These are phyloP conservation scores for Trichoderma citrinoviride DNA, from an alignment of 2,329 filamentous ascomycete genomes.

Conservation along the genomic window DNA sequence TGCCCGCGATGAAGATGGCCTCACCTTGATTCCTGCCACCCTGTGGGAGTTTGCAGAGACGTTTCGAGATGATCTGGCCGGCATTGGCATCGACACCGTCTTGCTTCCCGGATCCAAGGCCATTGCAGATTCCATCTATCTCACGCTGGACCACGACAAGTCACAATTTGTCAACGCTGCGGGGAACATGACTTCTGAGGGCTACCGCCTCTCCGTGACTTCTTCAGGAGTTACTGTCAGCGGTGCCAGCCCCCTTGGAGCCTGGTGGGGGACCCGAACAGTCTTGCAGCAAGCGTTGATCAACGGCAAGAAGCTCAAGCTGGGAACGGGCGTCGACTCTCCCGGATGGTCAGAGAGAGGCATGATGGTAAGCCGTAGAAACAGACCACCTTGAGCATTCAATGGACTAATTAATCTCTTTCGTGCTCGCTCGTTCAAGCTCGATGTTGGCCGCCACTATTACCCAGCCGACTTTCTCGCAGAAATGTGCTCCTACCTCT, in stretches of 20 bases:
- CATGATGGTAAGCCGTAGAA: slow-evolving; percentile 17
- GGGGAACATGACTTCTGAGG: slow-evolving; percentile 48
- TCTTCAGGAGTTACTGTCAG: slow-evolving; percentile 43
- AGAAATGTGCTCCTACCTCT: slow-evolving; percentile 45
- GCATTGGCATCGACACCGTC: slow-evolving; percentile 18
- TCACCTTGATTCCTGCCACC: slow-evolving; percentile 20
- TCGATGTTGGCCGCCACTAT: slow-evolving; percentile 30
- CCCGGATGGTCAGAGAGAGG: slow-evolving; percentile 22
- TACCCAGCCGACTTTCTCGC: slow-evolving; percentile 37
- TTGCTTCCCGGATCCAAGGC: neutral
- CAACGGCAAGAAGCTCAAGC: slow-evolving; percentile 24
- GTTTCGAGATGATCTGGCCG: slow-evolving; percentile 16
- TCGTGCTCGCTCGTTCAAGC: neutral
- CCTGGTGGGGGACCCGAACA: slow-evolving; percentile 58
- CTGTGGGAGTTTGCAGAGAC: slow-evolving; percentile 22
- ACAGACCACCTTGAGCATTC: neutral
- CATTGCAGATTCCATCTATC: slow-evolving; percentile 38
- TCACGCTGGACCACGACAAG: slow-evolving; percentile 43
- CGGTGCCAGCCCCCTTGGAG: slow-evolving; percentile 54
- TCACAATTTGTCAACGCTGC: slow-evolving; percentile 44
- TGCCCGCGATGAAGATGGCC: slow-evolving; percentile 17
- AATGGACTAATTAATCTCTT: neutral
- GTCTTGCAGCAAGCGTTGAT: slow-evolving; percentile 51
- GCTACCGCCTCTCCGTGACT: slow-evolving; percentile 47
- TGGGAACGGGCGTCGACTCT: slow-evolving; percentile 13